These are phyloP conservation scores for Magnusiomyces tetraspermus DNA, from an alignment of 1,139 yeast genomes.

Conservation along the genomic window DNA sequence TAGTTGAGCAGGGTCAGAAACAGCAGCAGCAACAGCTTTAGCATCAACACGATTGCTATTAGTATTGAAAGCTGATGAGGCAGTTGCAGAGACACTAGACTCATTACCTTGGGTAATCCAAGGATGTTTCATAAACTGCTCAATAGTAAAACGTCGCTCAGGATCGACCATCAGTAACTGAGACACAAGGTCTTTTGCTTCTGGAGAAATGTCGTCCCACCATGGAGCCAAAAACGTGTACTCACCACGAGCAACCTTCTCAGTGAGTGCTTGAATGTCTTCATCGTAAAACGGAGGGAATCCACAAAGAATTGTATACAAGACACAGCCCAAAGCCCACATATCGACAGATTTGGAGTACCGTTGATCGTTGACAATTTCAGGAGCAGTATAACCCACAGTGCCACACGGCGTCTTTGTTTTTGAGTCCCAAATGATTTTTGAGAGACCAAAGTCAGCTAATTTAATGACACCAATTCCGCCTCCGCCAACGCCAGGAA, in stretches of 20 bases:
- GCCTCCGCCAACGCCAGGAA: slow-evolving; percentile 77
- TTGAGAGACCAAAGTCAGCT: slow-evolving; percentile 91
- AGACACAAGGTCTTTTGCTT: slow-evolving; percentile 72
- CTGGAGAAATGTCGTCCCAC: slow-evolving; percentile 89
- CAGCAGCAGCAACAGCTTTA: not conserved
- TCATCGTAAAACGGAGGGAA: slow-evolving; percentile 96
- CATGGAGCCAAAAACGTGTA: slow-evolving; percentile 80
- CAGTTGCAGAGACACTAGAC: not conserved
- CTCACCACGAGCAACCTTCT: slow-evolving; percentile 75
- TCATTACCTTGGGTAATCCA: slow-evolving; percentile 45
- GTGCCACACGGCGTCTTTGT: slow-evolving; percentile 88
- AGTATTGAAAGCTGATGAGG: not conserved
- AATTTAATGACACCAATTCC: slow-evolving; percentile 77
- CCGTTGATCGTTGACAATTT: slow-evolving; percentile 75
- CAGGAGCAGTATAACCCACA: slow-evolving; percentile 90
- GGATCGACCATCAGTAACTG: slow-evolving; percentile 80
- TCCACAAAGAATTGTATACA: slow-evolving; percentile 84
- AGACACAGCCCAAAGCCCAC: slow-evolving; percentile 93
- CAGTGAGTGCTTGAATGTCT: slow-evolving; percentile 65
- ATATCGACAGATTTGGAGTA: slow-evolving; percentile 88
- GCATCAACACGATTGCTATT: not conserved
- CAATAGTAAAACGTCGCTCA: slow-evolving; percentile 60
- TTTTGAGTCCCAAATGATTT: slow-evolving; percentile 58
- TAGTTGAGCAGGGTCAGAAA: not conserved
- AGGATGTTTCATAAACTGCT: slow-evolving; percentile 72